Evolutionary conservation across 495 filamentous ascomycete species (phyloP), one percentile per base, ranked within the genome.

Genomic region (Thermothielavioides terrestris): DNA sequence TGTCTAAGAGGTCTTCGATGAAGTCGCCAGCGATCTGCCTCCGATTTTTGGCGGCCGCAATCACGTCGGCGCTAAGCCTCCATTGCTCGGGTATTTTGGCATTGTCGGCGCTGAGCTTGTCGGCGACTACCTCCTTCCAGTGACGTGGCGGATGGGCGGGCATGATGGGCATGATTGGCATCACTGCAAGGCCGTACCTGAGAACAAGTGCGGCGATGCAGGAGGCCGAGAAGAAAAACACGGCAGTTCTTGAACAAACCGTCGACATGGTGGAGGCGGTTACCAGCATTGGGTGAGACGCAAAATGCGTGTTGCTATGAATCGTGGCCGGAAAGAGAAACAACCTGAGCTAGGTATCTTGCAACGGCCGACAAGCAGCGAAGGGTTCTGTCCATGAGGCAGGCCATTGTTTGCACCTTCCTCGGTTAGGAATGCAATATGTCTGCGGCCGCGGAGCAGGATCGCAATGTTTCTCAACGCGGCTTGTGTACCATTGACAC

Each of bases 1-100:
- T 20, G 1, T 51, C 37, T 0, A 72, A 58, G n/a, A 63, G 68
- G 10, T 43, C 37, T 17, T 67, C 48, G 25, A 73, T 62, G 20
- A 64, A 70, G 9, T 57, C 15, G 6, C 64, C 68, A 0, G 58
- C 66, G 12, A 69, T 31, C 12, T 68, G 49, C 2, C 51, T 53
- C 31, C 56, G 56, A 15, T 40, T 36, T 14, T 21, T 6, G 17
- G 62, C 56, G 28, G 26, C 9, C 22, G 45, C 50, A 17, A 64
- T 36, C 20, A 62, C 54, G 2, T 10, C 34, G 6, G 49, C 42
- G 26, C 48, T 55, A 18, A 68, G 50, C 31, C 49, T 50, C 65
- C 65, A 68, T 30, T 55, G 42, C 2, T 38, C 6, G 0, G 52
- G 55, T 26, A 67, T 67, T 49, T 63, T 63, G 5, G n/a, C n/a